Base-by-base conservation (phyloP, 73 alveolate genomes). In the Breviolum minutum region DNA sequence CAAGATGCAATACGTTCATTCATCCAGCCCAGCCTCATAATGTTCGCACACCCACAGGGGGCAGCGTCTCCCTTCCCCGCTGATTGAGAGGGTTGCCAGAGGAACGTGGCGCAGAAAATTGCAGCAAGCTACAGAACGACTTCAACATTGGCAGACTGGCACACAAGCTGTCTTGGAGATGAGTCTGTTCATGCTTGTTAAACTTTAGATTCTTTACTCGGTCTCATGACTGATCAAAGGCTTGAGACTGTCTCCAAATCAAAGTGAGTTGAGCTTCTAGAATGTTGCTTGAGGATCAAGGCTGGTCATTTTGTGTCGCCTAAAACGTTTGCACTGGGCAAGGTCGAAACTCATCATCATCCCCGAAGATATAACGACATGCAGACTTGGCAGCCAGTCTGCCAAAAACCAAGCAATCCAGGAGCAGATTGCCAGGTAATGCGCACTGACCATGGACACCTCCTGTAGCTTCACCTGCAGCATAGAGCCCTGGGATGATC, bases 351-450 rank as follows among this genome's bases (percentile, higher is more conserved):
- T 90, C 96, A 48, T 90, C 96, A 48, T 90, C 96, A 29, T 90
- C 87, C 20, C 96, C 96, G 54, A 90, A 90, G 63, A 90, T 98
- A 91, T 70, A 98, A 30, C 70, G 48, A 63, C 95, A 92, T 2
- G 99, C 98, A 9, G 84, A 76, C 92, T 99, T 99, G 14, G 99
- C 99, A 54, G 99, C 99, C 85, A 99, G 97, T 91, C 99, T 95
- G 48, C 99, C 99, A 95, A 48, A 99, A 63, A 99, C 99, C 73
- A 99, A 99, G 94, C 99, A 99, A 73, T 99, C 99, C 95, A 99
- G 95, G 62, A 99, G 87, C 74, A 99, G 91, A 95, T 99, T 99
- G 5, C 99, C 99, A 2, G 99, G 98, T 66, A 99, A 95, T 71
- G 99, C 99, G 70, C 87, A 69, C 95, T 97, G 99, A 40, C 99